phyloP scores from a whole-genome alignment of 257 asterid species.

The Jaltomata sinuosa region DNA sequence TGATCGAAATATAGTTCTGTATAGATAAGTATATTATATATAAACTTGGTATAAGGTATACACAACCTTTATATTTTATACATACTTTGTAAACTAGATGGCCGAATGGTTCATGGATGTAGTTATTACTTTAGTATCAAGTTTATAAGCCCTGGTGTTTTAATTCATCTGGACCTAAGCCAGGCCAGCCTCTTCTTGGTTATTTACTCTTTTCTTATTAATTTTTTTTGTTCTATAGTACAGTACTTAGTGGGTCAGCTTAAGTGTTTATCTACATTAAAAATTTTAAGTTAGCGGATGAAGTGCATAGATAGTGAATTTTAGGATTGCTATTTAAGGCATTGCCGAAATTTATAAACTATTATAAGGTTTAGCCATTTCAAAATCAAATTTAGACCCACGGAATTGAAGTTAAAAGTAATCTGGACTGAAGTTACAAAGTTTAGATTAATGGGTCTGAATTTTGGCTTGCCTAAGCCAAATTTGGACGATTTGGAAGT shows the following conservation, averaged over 20 bases:
- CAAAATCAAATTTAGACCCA: background rate
- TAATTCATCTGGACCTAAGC: background rate
- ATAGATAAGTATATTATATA: no score
- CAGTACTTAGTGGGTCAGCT: background rate
- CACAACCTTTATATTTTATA: no score
- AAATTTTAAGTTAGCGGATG: background rate
- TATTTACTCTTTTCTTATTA: no score
- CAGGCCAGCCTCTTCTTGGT: background rate
- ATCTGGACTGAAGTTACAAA: background rate
- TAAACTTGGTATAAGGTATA: no score
- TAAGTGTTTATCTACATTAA: background rate
- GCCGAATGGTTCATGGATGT: no score
- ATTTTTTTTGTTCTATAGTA: background rate
- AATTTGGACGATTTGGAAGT: no score
- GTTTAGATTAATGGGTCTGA: no score
- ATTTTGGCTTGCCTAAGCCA: background rate
- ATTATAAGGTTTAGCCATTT: background rate
- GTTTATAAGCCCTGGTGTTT: background rate
- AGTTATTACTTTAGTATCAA: no score
- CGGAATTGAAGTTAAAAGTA: background rate
- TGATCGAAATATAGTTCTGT: no score
- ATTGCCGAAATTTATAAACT: no score
- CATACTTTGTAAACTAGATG: no score
- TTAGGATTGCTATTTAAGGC: background rate
- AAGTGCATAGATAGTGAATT: background rate